A percentile compares a stretch with the other conserved stretches of the same genome.
Conservation (phyloP, 2,329 filamentous ascomycete species). For the Colletotrichum acutatum region DNA sequence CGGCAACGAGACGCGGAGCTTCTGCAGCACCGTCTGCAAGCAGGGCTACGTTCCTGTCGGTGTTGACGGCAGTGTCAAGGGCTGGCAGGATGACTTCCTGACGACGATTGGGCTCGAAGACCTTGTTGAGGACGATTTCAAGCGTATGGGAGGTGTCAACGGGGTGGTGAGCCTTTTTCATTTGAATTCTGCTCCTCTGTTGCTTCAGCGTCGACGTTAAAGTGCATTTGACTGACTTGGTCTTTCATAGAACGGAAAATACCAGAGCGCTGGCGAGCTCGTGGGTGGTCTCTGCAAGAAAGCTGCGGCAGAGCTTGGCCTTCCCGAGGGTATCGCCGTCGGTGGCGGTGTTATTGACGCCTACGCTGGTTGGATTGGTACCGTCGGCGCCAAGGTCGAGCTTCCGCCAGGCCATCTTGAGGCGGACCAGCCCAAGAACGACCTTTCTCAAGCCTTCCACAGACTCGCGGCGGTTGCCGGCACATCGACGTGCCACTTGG, state of each 20-base stretch:
- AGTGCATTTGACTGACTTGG: constrained; percentile 32
- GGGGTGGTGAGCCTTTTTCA: constrained; percentile 82
- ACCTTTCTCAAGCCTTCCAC: constrained; percentile 91
- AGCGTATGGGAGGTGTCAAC: constrained; percentile 92
- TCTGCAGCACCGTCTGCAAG: constrained; percentile 96
- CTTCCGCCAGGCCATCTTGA: constrained; percentile 69
- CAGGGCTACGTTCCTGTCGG: constrained; percentile 97
- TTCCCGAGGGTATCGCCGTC: constrained; percentile 88
- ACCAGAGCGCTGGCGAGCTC: constrained; percentile 90
- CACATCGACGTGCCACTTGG: constrained; percentile 96
- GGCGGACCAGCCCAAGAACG: constrained; percentile 77
- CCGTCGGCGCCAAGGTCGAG: constrained; percentile 93
- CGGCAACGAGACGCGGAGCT: constrained; percentile 90
- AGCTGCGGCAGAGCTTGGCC: constrained; percentile 84
- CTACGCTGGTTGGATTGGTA: constrained; percentile 98
- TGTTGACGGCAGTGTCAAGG: constrained; percentile 95
- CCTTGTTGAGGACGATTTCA: constrained; percentile 86
- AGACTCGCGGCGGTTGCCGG: constrained; percentile 94
- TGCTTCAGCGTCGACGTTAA: constrained; percentile 12
- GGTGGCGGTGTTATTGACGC: constrained; percentile 98
- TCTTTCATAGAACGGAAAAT: constrained; percentile 81
- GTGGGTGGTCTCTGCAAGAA: constrained; percentile 87
- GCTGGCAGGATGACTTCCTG: constrained; percentile 97
- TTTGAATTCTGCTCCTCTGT: constrained; percentile 39
- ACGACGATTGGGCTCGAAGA: constrained; percentile 87